Evolutionary conservation across 2,329 filamentous ascomycete genomes (phyloP), one percentile per base, ranked within the genome.

Genomic region (Trichoderma sp.): DNA sequence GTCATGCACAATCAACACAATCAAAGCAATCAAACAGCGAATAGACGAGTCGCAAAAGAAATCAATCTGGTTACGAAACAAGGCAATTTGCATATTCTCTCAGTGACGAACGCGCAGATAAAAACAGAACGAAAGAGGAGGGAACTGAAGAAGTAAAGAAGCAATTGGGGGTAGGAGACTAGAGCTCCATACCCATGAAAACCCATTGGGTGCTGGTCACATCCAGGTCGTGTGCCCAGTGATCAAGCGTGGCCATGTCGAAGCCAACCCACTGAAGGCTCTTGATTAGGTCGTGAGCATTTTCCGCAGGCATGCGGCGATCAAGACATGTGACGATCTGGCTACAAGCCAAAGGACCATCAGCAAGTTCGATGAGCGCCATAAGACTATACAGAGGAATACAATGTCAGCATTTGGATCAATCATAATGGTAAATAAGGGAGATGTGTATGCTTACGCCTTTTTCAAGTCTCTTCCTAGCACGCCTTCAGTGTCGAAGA

Each of bases 181-280:
- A 97, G 70, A 95, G 83, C 79, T 97, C 94, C 89, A 97, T 96
- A 72, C 90, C 89, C 85, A 97, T 88, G 78, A 96, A 93, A 70
- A 97, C 80, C 94, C 94, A 97, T 75, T 85, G 85, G 64, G 89
- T 83, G 81, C 93, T 97, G 62, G 91, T 89, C 65, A 90, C 86
- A 72, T 92, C 88, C 67, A 86, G 78, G 49, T 85, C 84, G 57
- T 84, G 82, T 19, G 88, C 86, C 91, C 93, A 97, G 74, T 88
- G 87, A 74, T 94, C 90, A 55, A 97, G 85, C 29, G 92, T 95
- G 61, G 89, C 89, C 73, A 95, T 86, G 77, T 92, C 92, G 77
- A 97, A 97, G 68, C 94, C 94, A 72, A 96, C 94, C 94, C 94
- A 97, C 78, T 94, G 92, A 63, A 97, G 87, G 76, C 93, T 94